Conservation (phyloP, 1,284 basidiomycete genomes). For the Singerocomus rubriflavus region DNA sequence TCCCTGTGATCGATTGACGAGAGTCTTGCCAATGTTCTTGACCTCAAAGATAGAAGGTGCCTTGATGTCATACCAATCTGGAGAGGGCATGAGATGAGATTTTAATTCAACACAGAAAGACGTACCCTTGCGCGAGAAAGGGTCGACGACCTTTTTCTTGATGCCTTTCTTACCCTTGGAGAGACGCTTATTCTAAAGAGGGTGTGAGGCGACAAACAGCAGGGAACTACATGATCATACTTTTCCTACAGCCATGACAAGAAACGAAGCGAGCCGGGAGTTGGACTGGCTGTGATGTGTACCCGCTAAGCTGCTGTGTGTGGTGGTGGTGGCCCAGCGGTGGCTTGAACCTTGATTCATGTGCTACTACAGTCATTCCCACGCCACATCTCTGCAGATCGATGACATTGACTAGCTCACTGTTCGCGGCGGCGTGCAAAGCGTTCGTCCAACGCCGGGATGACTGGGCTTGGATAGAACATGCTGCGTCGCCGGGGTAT, state of each 20-base stretch:
- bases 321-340: constrained; percentile 12
- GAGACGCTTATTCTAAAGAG: constrained; percentile 86
- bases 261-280: constrained; percentile 43
- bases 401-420: constrained; percentile 40
- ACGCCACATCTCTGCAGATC: constrained; percentile 41
- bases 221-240: constrained; percentile 37
- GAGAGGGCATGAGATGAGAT: constrained; percentile 2
- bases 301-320: constrained; percentile 19
- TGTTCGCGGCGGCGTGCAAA: constrained; percentile 63
- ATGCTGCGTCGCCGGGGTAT: constrained; percentile 42
- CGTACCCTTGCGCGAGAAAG: constrained; percentile 97
- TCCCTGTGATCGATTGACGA: constrained; percentile 98
- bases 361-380: constrained; percentile 48
- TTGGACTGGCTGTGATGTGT: constrained; percentile 50
- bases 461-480: constrained; percentile 58
- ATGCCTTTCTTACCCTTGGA: constrained; percentile 99
- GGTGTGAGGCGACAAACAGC: constrained; percentile 6
- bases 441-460: constrained; percentile 42
- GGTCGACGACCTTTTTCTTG: constrained; percentile 99
- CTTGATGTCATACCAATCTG: constrained; percentile 99
- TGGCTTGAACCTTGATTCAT: constrained; percentile 43
- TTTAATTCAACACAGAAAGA: constrained; percentile 3
- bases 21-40: constrained; percentile 97
- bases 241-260: constrained; percentile 91
- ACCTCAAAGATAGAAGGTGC: constrained; percentile 98